phyloP scores from a whole-genome alignment of 345 rosid genomes.

The Odontarrhena argentea region DNA sequence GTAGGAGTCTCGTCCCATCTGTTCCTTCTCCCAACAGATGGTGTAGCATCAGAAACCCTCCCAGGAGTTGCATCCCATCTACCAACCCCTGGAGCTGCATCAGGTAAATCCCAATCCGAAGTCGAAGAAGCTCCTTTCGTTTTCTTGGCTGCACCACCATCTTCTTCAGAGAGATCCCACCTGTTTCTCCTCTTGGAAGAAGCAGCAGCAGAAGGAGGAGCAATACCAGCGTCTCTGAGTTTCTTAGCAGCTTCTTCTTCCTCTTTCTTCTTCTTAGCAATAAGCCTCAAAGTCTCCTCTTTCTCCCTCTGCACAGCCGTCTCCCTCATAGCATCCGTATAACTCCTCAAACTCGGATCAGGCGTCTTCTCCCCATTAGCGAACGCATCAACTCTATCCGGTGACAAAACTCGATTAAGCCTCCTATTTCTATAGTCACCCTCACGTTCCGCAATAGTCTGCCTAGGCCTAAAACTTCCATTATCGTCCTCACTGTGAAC shows the following conservation, averaged over 20 bases:
- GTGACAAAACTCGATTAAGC: conserved; percentile 80
- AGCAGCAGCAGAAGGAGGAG: neutral
- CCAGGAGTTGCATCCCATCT: too few species aligned
- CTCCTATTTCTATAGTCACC: conserved; percentile 92
- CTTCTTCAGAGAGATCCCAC: conserved; percentile 92
- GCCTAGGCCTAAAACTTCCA: conserved; percentile 64
- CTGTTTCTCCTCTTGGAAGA: conserved; percentile 85
- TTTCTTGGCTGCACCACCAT: conserved; percentile 55
- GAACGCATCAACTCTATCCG: conserved; percentile 90
- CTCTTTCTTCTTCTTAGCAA: conserved; percentile 74
- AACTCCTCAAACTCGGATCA: conserved; percentile 73
- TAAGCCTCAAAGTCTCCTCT: conserved; percentile 59
- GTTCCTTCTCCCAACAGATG: conserved; percentile 76
- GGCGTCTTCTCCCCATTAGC: conserved; percentile 95
- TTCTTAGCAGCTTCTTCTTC: conserved; percentile 71
- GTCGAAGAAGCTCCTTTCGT: conserved; percentile 45
- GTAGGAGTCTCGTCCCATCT: conserved; percentile 99
- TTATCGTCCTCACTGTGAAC: conserved; percentile 60
- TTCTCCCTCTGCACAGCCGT: conserved; percentile 62
- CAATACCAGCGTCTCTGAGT: conserved; percentile 44
- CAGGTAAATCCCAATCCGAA: conserved; percentile 97
- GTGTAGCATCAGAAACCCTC: conserved; percentile 48
- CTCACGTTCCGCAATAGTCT: conserved; percentile 84
- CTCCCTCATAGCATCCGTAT: conserved; percentile 86
- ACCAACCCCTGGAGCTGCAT: conserved; percentile 34